Evolutionary conservation across 352 stramenopile species (phyloP), one percentile per base, ranked within the genome.

Genomic region (Phytophthora ohioensis): DNA sequence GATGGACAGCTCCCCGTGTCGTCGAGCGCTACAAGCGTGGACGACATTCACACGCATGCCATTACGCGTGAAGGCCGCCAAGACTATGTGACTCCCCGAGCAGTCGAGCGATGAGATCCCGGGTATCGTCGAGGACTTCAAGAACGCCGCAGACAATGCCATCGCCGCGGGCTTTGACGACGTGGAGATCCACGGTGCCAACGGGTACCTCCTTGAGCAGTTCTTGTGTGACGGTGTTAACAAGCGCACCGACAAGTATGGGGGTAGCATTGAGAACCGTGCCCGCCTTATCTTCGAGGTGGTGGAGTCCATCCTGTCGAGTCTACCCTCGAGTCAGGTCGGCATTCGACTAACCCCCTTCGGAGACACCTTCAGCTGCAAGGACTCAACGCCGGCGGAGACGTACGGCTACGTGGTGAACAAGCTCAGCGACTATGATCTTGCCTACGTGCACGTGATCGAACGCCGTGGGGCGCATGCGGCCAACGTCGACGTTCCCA

Each of bases 401-500:
- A 60, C 54, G 35, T 60, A 51, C 38, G 38, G 54, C 13, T 60
- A 60, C 27, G 54, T 60, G 8, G 54, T 60, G 21, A 39, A 51
- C 12, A 60, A 49, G 27, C 54, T 60, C 2, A 60, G 49, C 38
- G 54, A 48, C 54, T 51, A 49, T 13, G 54, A 60, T 9, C 38
- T 60, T 21, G 54, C 54, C 30, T 62, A 43, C 41, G 8, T 62
- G 5, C 41, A 51, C 15, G 55, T 52, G 17, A 21, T 21, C 17
- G 17, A 21, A 21, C 17, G 17, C 17, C 17, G 17, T 21, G 17
- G 17, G 17, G 41, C 63, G 42, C 67, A 79, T 38, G 58, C 57
- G 9, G 52, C 46, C 12, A 64, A 64, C 34, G 55, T 63, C 4
- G 41, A 69, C 4, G 71, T 69, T 13, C 77, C 80, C 2, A 38